phyloP scores from a whole-genome alignment of 768 basidiomycete genomes.

The Xerocomellus dryophilus region DNA sequence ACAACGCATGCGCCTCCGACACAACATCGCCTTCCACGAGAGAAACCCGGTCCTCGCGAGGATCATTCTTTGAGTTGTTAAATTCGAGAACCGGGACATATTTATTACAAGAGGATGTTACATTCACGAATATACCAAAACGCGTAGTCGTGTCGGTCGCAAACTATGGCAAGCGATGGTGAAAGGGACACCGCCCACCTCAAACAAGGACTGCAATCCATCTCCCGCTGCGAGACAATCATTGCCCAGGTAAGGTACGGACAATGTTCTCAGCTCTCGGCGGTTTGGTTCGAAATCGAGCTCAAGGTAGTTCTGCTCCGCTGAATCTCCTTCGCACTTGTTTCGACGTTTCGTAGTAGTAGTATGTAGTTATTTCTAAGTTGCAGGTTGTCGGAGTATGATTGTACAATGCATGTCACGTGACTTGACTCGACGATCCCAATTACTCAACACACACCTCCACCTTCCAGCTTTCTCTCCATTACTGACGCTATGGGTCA shows the following conservation, averaged over 20 bases:
- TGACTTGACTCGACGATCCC: constrained; percentile 4
- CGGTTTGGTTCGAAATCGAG: constrained; percentile 20
- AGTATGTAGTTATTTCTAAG: too few relatives aligned
- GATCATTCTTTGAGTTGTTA: constrained; percentile 18
- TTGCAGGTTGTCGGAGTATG: too few relatives aligned
- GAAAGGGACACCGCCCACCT: constrained; percentile 52
- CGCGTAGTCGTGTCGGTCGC: constrained; percentile 28
- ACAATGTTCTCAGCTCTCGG: constrained; percentile 22
- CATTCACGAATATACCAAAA: constrained; percentile 20
- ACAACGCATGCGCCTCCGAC: constrained; percentile 44
- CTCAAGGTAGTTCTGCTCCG: too few relatives aligned
- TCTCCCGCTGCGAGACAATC: constrained; percentile 35
- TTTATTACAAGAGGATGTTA: constrained; percentile 21
- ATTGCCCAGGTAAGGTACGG: constrained; percentile 9
- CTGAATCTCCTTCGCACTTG: too few relatives aligned
- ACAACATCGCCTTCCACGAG: constrained; percentile 19
- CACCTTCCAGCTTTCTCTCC: background rate
- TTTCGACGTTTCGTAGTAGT: too few relatives aligned
- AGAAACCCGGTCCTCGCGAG: constrained; percentile 10
- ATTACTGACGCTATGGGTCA: constrained; percentile 45
- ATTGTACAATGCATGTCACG: constrained; percentile 20
- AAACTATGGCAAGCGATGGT: constrained; percentile 66
- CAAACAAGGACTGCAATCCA: constrained; percentile 62
- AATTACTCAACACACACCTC: background rate
- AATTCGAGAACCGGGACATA: background rate